Base-by-base conservation (phyloP, 2,329 filamentous ascomycete genomes). In the Fusarium sp. region DNA sequence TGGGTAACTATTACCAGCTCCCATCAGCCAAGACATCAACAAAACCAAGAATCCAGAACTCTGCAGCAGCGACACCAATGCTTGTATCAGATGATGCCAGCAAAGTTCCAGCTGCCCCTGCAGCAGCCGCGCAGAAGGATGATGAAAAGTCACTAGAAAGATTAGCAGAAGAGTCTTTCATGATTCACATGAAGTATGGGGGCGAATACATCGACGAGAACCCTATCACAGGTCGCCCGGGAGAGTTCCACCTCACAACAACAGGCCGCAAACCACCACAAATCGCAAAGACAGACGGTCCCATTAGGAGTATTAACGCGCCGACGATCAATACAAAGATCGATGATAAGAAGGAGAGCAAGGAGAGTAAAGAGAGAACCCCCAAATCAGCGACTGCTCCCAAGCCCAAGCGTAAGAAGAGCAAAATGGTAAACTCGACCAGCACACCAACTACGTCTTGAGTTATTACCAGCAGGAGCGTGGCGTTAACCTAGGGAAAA, bases 161-260 rank as follows among this genome's bases (percentile, higher is more conserved):
- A 20, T 79, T 88, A 6, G 84, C 89, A 5, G 88, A 91, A 72
- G 88, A 91, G 74, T 88, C 90, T 0, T 86, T 90, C 69, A 81
- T 84, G 73, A 84, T 89, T 44, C 88, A 90, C 72, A 83, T 89
- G 80, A 86, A 85, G 70, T 89, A 88, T 73, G 90, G 89, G 41
- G 87, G 89, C 54, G 90, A 92, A 71, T 92, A 90, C 77, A 88
- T 92, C 81, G 89, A 92, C 79, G 89, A 91, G 79, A 92, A 91
- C 72, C 89, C 90, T 45, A 91, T 92, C 74, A 91, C 89, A 1
- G 90, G 91, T 54, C 86, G 87, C 35, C 90, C 90, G 2, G 90
- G 90, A 55, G 89, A 90, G 60, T 92, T 92, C 79, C 89, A 91
- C 73, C 85, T 91, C 16, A 87, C 87, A 14, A 90, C 88, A 13